phyloP scores from a whole-genome alignment of 2,329 filamentous ascomycete species.

The Diplodia intermedia region DNA sequence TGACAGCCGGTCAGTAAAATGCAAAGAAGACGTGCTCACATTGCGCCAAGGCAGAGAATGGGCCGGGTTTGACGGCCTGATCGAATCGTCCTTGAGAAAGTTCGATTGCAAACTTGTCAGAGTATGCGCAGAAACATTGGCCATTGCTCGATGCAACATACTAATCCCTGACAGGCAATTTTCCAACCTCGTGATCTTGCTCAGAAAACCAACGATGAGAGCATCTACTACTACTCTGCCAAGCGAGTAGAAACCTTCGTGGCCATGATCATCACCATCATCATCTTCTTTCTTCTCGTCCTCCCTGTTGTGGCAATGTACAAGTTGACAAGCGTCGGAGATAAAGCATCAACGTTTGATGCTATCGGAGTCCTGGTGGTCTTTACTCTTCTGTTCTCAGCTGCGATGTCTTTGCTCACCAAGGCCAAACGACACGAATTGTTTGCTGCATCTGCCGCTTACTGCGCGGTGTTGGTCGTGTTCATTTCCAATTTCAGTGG shows the following conservation, averaged over 20 bases:
- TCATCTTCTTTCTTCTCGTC: slow-evolving; percentile 53
- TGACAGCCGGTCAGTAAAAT: slow-evolving; percentile 47
- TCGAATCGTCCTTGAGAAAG: slow-evolving; percentile 45
- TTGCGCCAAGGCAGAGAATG: slow-evolving; percentile 51
- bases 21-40: slow-evolving; percentile 52
- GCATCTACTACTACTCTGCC: slow-evolving; percentile 48
- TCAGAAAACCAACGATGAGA: slow-evolving; percentile 45
- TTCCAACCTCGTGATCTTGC: slow-evolving; percentile 50
- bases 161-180: slow-evolving; percentile 31
- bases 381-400: slow-evolving; percentile 47
- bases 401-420: slow-evolving; percentile 47
- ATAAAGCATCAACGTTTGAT: slow-evolving; percentile 45
- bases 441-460: slow-evolving; percentile 49
- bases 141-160: too few relatives aligned
- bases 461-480: slow-evolving; percentile 50
- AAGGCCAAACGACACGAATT: slow-evolving; percentile 48
- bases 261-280: slow-evolving; percentile 51
- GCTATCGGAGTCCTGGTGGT: slow-evolving; percentile 53
- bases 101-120: slow-evolving; percentile 39
- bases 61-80: slow-evolving; percentile 50
- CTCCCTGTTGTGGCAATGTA: slow-evolving; percentile 53
- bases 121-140: slow-evolving; percentile 40
- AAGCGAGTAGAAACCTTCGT: slow-evolving; percentile 50
- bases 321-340: slow-evolving; percentile 42
- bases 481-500: slow-evolving; percentile 49